Base-by-base conservation (phyloP, 2,329 filamentous ascomycete genomes). In the Colletotrichum spinosum region DNA sequence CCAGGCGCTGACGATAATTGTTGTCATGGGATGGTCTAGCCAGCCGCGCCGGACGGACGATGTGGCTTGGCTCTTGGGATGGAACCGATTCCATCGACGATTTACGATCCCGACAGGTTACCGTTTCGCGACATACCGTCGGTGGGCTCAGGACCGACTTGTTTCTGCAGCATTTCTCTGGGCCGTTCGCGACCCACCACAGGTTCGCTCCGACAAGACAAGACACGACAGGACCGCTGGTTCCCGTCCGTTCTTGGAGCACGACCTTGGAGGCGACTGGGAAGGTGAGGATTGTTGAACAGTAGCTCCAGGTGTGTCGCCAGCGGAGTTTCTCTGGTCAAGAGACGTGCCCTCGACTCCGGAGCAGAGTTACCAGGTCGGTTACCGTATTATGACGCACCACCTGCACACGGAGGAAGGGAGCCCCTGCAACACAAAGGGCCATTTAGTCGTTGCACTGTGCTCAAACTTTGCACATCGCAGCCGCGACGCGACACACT, bases 321-420 rank as follows among this genome's bases (percentile, higher is more conserved):
- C 25, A 17, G n/a, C 46, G 17, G 54, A 52, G n/a, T 41, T 44
- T 13, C 37, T 44, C 60, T 52, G 9, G 42, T 54, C 10, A 44
- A 48, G 38, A 60, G 53, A 25, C 17, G 57, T 41, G 41, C 61
- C 25, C 57, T 45, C 62, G 42, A 46, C 39, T 15, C 39, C 41
- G 51, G 45, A 49, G 8, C 39, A 56, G 46, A 48, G 12, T 10
- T 41, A 35, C 41, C 33, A 56, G 34, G 62, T 62, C 51, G 46
- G 39, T 62, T 65, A 65, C 57, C 62, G 52, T 56, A 52, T 52
- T 48, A 62, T 62, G 62, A 65, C 58, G 62, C 62, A 65, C 58
- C 62, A 56, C 25, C 25, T 25, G 25, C 52, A 48, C 57, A 46
- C 35, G 52, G 62, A 55, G 46, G 46, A 37, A 25, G 25, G 25